Percentiles rank a stretch among this genome's conserved stretches.
Conservation (phyloP, 2,329 filamentous ascomycete species). For the Hysterium pulicare region DNA sequence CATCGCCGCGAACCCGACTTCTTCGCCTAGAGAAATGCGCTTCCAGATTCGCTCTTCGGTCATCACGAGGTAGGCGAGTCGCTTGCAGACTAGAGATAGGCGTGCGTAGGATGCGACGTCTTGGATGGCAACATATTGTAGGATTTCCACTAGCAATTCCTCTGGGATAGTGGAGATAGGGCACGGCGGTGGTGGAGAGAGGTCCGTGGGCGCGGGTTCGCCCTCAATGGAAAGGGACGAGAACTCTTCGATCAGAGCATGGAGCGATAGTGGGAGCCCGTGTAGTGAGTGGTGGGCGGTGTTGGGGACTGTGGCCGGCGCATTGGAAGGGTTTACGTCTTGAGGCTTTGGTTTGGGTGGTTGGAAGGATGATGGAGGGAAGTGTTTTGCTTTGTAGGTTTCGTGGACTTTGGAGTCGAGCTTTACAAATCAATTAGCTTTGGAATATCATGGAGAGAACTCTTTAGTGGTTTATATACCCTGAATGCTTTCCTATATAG, state of each 20-base stretch:
- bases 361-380: constrained; percentile 59
- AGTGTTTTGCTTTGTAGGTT: constrained; percentile 87
- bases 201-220: constrained; percentile 66
- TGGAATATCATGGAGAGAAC: background rate
- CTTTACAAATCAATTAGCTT: constrained; percentile 43
- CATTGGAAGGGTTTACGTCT: constrained; percentile 48
- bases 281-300: constrained; percentile 57
- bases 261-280: constrained; percentile 53
- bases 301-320: constrained; percentile 50
- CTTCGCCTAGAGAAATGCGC: constrained; percentile 63
- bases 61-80: constrained; percentile 77
- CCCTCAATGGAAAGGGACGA: constrained; percentile 65
- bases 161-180: constrained; percentile 74
- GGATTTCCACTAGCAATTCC: constrained; percentile 78
- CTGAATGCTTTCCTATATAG: constrained; percentile 89
- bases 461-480: constrained; percentile 47
- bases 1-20: constrained; percentile 81
- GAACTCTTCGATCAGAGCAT: constrained; percentile 75
- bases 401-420: constrained; percentile 83
- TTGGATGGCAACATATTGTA: constrained; percentile 65
- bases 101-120: constrained; percentile 77
- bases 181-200: constrained; percentile 70
- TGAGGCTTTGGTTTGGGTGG: constrained; percentile 43
- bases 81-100: constrained; percentile 78
- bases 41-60: constrained; percentile 88